Percentiles rank a stretch among this genome's conserved stretches.
Evolutionary conservation across 2,329 filamentous ascomycete genomes (phyloP).

Genomic region (Cladophialophora chaetospira): DNA sequence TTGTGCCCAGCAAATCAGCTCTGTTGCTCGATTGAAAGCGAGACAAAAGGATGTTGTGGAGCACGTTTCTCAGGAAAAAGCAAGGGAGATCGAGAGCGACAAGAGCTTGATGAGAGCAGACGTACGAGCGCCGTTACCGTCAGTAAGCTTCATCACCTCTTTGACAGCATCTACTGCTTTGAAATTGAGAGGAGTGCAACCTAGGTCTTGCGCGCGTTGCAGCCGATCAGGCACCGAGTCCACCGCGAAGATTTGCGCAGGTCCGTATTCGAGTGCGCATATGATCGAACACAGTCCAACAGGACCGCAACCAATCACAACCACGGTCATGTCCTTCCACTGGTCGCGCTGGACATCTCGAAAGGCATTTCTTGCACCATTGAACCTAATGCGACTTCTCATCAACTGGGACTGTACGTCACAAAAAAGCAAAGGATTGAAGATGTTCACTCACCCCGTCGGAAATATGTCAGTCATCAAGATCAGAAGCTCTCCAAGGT

Average conservation of each 20-base stretch:
- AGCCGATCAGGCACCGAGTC: slow-evolving; percentile 49
- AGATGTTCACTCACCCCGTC: slow-evolving; percentile 58
- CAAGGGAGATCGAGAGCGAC: too few relatives aligned
- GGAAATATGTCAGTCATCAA: slow-evolving; percentile 94
- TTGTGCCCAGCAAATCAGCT: too few relatives aligned
- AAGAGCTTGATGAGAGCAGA: too few relatives aligned
- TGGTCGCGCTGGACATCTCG: slow-evolving; percentile 4
- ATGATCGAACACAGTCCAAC: slow-evolving; percentile 80
- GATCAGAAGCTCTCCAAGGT: slow-evolving; percentile 65
- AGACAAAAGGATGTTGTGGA: too few relatives aligned
- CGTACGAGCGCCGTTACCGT: slow-evolving; percentile 80
- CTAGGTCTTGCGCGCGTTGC: slow-evolving; percentile 40
- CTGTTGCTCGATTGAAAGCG: too few relatives aligned
- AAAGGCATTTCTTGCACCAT: slow-evolving; percentile 14
- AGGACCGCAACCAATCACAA: slow-evolving; percentile 83
- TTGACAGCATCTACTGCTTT: slow-evolving; percentile 35
- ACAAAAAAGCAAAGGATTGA: background rate
- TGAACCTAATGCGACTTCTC: background rate
- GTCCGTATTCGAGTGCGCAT: slow-evolving; percentile 28
- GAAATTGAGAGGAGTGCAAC: slow-evolving; percentile 19
- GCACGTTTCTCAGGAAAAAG: too few relatives aligned
- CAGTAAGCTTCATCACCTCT: slow-evolving; percentile 71
- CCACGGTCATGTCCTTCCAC: slow-evolving; percentile 48
- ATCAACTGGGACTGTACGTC: too few relatives aligned
- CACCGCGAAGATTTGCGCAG: slow-evolving; percentile 45